Conservation (phyloP, 2,329 filamentous ascomycete species). For the Hysterium pulicare region DNA sequence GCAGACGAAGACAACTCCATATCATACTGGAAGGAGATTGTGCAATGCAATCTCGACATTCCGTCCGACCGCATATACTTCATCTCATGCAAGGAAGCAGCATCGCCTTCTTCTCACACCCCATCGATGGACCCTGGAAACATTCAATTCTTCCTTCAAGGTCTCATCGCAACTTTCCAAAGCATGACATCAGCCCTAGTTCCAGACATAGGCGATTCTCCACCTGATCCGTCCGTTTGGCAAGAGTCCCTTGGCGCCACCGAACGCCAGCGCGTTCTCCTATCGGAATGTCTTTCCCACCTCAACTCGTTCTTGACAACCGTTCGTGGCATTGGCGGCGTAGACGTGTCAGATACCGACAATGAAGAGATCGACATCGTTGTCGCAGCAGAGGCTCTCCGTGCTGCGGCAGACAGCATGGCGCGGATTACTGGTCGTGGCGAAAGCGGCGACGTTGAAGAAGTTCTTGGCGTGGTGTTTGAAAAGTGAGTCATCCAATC, state of each 20-base stretch:
- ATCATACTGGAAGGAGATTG: constrained; percentile 17
- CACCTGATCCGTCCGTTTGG: constrained; percentile 62
- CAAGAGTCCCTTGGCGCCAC: constrained; percentile 87
- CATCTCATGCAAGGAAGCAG: constrained; percentile 70
- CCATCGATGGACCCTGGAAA: constrained; percentile 54
- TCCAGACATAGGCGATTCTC: constrained; percentile 25
- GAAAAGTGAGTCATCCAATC: constrained; percentile 70
- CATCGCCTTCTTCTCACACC: constrained; percentile 14
- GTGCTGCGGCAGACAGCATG: constrained; percentile 72
- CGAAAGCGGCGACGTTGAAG: constrained; percentile 85
- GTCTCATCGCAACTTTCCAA: constrained; percentile 65
- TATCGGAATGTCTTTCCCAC: constrained; percentile 68
- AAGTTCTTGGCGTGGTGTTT: constrained; percentile 94
- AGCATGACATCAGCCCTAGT: constrained; percentile 60
- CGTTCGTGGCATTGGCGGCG: constrained; percentile 34
- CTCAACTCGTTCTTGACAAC: constrained; percentile 70
- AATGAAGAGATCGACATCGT: constrained; percentile 71
- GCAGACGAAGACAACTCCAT: constrained; percentile 25
- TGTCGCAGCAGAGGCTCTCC: constrained; percentile 69
- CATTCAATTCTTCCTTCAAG: constrained; percentile 65
- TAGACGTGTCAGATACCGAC: constrained; percentile 4
- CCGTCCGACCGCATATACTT: constrained; percentile 49
- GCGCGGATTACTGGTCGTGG: constrained; percentile 84
- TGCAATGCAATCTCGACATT: constrained; percentile 21
- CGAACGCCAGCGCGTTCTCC: constrained; percentile 79